A percentile compares a stretch with the other conserved stretches of the same genome.
Conservation (phyloP, 2,329 filamentous ascomycete species). For the Aspergillus sp. region DNA sequence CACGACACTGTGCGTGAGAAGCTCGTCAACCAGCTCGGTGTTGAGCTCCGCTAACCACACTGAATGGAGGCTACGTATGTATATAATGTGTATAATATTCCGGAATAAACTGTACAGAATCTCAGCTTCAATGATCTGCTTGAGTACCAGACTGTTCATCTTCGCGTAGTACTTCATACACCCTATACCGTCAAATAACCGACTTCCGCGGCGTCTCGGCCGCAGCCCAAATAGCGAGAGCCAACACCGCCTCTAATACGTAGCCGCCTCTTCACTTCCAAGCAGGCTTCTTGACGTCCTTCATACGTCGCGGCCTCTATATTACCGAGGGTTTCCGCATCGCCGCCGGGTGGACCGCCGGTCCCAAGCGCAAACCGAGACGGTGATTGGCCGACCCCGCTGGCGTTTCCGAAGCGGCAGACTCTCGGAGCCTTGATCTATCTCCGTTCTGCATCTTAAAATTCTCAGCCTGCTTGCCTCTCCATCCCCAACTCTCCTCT, state of each 20-base stretch:
- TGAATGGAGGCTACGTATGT: neutral
- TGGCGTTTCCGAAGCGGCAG: conserved; percentile 20
- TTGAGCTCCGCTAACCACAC: conserved; percentile 67
- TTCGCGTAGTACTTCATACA: too few species aligned
- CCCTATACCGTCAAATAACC: neutral
- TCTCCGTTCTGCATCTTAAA: conserved; percentile 22
- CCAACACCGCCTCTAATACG: neutral
- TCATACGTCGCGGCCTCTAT: neutral
- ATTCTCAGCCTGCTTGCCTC: conserved; percentile 2
- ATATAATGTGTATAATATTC: conserved; percentile 7
- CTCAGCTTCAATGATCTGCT: neutral
- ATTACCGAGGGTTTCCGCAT: conserved; percentile 22
- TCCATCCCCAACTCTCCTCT: conserved; percentile 19
- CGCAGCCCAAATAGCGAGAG: neutral
- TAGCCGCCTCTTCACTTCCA: neutral
- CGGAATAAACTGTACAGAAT: conserved; percentile 4
- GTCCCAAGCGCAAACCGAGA: conserved; percentile 27
- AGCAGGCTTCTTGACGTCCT: neutral
- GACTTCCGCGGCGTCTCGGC: too few species aligned
- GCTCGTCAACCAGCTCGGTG: conserved; percentile 70
- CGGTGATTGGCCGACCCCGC: conserved; percentile 30
- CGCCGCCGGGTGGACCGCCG: conserved; percentile 9
- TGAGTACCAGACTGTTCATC: neutral
- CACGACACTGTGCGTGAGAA: conserved; percentile 67
- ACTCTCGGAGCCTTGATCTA: conserved; percentile 36